Conservation (phyloP, 208 protist genomes). For the Leptomonas pyrrhocoris region DNA sequence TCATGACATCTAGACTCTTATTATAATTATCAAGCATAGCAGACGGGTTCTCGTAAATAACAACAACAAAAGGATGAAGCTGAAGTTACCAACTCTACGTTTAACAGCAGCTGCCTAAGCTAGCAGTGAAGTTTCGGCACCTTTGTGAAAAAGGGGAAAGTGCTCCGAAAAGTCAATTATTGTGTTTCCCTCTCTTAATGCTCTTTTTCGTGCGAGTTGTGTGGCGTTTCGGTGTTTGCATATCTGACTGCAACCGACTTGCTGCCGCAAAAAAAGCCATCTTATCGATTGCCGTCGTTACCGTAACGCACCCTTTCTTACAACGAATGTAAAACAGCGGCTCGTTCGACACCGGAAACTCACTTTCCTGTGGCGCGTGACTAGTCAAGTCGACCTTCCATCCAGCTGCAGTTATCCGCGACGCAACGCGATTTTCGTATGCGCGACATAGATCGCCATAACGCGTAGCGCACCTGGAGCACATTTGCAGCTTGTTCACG, state of each 20-base stretch:
- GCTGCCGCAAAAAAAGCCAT: conserved; percentile 28
- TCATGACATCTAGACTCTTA: too few relatives aligned
- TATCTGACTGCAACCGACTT: conserved; percentile 23
- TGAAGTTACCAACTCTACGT: too few relatives aligned
- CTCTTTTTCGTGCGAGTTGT: neutral
- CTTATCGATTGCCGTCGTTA: conserved; percentile 29
- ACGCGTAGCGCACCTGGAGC: conserved; percentile 15
- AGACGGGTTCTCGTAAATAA: too few relatives aligned
- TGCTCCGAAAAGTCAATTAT: neutral
- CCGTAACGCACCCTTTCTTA: conserved; percentile 1
- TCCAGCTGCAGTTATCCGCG: neutral
- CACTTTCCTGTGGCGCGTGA: neutral
- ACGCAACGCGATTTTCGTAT: conserved; percentile 9
- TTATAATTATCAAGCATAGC: too few relatives aligned
- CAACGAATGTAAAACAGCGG: conserved; percentile 33
- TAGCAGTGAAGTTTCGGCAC: too few relatives aligned
- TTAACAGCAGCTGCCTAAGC: too few relatives aligned
- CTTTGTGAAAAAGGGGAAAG: neutral
- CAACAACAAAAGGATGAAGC: too few relatives aligned
- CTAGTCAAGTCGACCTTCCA: conserved; percentile 19
- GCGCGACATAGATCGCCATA: conserved; percentile 17
- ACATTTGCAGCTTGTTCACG: conserved; percentile 16
- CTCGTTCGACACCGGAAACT: conserved; percentile 10
- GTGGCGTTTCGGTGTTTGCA: neutral
- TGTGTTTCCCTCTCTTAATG: neutral